Percentiles rank a stretch among this genome's conserved stretches.
Conservation (phyloP, 257 asterid species). For the Ophiorrhiza pumila region DNA sequence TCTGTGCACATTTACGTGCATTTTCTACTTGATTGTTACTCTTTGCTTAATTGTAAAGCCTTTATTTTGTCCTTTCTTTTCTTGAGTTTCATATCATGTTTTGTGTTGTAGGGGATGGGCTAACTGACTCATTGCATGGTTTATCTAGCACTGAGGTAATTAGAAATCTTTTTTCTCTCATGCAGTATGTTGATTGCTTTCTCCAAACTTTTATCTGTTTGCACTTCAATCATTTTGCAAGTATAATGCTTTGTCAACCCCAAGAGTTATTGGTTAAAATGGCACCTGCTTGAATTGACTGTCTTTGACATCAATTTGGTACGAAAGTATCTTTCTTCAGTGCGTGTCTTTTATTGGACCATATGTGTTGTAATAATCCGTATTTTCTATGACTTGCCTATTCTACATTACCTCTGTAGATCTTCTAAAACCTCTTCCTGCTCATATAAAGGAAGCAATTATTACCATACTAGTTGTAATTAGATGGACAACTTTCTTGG, state of each 20-base stretch:
- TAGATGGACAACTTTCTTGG: not conserved
- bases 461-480: not conserved
- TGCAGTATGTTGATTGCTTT: not conserved
- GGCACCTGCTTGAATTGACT: not conserved
- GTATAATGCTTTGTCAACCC: not conserved
- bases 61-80: conserved; percentile 2
- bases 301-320: not conserved
- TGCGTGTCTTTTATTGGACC: not conserved
- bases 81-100: conserved; percentile 7
- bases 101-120: conserved; percentile 69
- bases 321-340: not conserved
- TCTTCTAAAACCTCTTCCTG: not conserved
- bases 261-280: not conserved
- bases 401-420: not conserved
- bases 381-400: not conserved
- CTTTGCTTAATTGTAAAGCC: not conserved
- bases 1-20: not conserved
- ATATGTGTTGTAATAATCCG: not conserved
- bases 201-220: not conserved
- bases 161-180: not conserved
- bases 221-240: not conserved
- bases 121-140: conserved; percentile 67
- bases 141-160: conserved; percentile 73
- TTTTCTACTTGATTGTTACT: not conserved
- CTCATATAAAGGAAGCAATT: not conserved